Evolutionary conservation across 2,329 filamentous ascomycete genomes (phyloP), one percentile per base, ranked within the genome.

Genomic region (Paecilomyces fulvus): DNA sequence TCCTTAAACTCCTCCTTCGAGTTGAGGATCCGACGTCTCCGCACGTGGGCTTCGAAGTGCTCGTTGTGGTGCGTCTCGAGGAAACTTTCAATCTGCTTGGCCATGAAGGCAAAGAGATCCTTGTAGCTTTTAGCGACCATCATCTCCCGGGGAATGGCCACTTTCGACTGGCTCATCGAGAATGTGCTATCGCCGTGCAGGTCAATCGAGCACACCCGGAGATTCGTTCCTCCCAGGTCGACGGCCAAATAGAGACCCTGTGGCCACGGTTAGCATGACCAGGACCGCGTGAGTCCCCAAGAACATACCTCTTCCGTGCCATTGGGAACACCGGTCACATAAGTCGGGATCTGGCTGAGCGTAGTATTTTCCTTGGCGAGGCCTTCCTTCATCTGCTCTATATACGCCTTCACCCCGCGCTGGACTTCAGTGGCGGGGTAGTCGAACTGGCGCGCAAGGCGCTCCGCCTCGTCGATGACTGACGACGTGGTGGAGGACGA

Each of bases 151-250:
- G 94, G 94, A 57, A 99, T 95, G 59, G 91, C 83, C 56, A 95
- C 88, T 77, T 97, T 97, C 75, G 85, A 90, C 77, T 90, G 95
- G 54, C 88, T 95, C 65, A 97, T 83, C 73, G 89, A 90, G 79
- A 96, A 97, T 56, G 91, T 96, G 65, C 88, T 92, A 77, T 97
- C 90, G 68, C 94, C 94, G 70, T 96, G 92, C 59, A 99, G 81
- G 65, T 89, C 83, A 67, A 99, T 88, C 49, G 92, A 96, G 78
- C 94, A 99, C 67, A 99, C 94, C 65, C 94, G 88, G 76, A 97
- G 96, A 78, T 99, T 99, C 62, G 94, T 99, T 66, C 94, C 94
- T 60, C 94, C 94, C n/a, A 99, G 83, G 69, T 99, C 94, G 62
- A 99, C 92, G 43, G 94, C 92, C 69, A 99, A 85, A 76, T 96